Evolutionary conservation across 2,329 filamentous ascomycete genomes (phyloP).

Genomic region (Xylariaceae sp.): DNA sequence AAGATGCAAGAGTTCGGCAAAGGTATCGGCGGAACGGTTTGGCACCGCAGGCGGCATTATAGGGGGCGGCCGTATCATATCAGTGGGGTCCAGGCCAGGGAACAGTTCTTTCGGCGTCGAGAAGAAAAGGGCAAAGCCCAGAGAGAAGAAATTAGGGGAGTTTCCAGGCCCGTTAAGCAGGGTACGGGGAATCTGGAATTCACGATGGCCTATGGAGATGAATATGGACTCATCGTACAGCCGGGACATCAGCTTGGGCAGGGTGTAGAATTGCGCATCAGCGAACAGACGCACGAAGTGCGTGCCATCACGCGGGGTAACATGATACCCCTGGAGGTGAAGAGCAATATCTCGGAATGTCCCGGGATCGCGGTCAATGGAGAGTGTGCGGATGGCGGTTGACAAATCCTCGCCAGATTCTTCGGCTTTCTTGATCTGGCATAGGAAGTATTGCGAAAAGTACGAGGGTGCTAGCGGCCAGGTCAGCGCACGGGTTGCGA

Average conservation of each 20-base stretch:
- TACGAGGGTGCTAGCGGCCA: slow-evolving; percentile 73
- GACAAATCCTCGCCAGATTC: slow-evolving; percentile 52
- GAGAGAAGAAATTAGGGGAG: slow-evolving; percentile 91
- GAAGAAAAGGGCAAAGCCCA: slow-evolving; percentile 88
- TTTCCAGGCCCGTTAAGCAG: slow-evolving; percentile 82
- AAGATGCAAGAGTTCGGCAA: slow-evolving; percentile 75
- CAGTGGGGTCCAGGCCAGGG: slow-evolving; percentile 74
- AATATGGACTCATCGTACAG: slow-evolving; percentile 90
- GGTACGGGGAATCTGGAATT: slow-evolving; percentile 87
- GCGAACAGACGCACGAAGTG: slow-evolving; percentile 92
- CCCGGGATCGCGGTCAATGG: slow-evolving; percentile 87
- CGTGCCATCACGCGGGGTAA: slow-evolving; percentile 72
- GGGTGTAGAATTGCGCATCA: slow-evolving; percentile 89
- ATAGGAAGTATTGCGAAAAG: slow-evolving; percentile 89
- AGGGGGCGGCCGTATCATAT: slow-evolving; percentile 78
- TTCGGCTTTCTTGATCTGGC: slow-evolving; percentile 66
- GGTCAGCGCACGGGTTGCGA: slow-evolving; percentile 20
- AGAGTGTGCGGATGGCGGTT: slow-evolving; percentile 67
- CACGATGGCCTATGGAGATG: slow-evolving; percentile 79
- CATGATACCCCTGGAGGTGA: slow-evolving; percentile 88
- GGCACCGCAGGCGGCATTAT: slow-evolving; percentile 80
- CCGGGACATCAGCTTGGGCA: slow-evolving; percentile 84
- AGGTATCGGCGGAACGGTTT: slow-evolving; percentile 76
- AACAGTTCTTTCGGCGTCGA: slow-evolving; percentile 75
- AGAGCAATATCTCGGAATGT: slow-evolving; percentile 87